Conservation (phyloP, 2,329 filamentous ascomycete genomes). For the Trichoderma polysporum region DNA sequence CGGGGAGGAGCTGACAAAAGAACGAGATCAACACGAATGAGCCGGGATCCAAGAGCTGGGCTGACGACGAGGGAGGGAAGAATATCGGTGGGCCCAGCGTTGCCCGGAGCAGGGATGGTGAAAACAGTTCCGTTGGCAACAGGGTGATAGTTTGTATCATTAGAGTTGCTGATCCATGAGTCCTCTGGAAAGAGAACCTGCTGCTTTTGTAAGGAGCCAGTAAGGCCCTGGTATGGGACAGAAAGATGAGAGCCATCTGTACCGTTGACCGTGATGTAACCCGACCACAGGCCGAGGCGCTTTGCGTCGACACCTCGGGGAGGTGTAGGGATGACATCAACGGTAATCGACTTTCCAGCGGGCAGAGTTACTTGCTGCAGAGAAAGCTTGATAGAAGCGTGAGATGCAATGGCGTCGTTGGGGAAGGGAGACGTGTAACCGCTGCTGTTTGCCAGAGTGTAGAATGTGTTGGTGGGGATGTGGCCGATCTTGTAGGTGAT, state of each 20-base stretch:
- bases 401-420: constrained; percentile 42
- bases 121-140: constrained; percentile 41
- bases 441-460: constrained; percentile 42
- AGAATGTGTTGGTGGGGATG: constrained; percentile 52
- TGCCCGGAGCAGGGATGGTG: constrained; percentile 42
- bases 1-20: constrained; percentile 34
- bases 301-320: constrained; percentile 37
- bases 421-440: constrained; percentile 46
- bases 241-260: constrained; percentile 39
- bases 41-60: constrained; percentile 47
- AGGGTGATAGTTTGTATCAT: constrained; percentile 31
- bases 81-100: constrained; percentile 31
- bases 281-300: constrained; percentile 44
- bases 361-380: constrained; percentile 44
- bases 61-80: constrained; percentile 43
- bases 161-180: constrained; percentile 35
- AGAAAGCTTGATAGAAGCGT: constrained; percentile 46
- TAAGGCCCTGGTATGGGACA: constrained; percentile 44
- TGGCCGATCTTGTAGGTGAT: constrained; percentile 55
- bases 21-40: constrained; percentile 47
- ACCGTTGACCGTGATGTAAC: constrained; percentile 43
- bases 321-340: constrained; percentile 47
- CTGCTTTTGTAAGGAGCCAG: constrained; percentile 36
- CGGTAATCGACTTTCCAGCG: constrained; percentile 43
- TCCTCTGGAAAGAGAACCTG: constrained; percentile 28